Evolutionary conservation across 2,329 filamentous ascomycete species (phyloP).

Genomic region (Stagonosporopsis rhizophila): DNA sequence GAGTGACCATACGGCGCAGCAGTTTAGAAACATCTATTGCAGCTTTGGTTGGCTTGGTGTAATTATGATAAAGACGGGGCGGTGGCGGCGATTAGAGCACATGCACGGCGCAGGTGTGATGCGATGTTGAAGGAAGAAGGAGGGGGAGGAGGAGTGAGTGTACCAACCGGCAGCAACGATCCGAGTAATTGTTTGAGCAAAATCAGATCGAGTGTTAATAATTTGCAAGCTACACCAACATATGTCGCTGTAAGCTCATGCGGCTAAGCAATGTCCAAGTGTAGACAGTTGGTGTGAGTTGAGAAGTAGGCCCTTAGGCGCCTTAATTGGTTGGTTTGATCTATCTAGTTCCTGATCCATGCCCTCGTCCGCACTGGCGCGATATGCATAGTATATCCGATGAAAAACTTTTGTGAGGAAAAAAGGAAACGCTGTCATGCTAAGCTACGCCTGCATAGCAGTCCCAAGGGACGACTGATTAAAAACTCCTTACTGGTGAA

Average conservation of each 20-base stretch:
- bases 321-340: slow-evolving; percentile 3
- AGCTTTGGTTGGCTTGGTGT: slow-evolving; percentile 1
- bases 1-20: not conserved
- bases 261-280: not conserved
- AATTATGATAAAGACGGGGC: slow-evolving; percentile 5
- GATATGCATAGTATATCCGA: slow-evolving; percentile 14
- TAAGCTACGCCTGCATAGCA: slow-evolving; percentile 23
- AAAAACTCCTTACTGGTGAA: not conserved
- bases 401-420: slow-evolving; percentile 12
- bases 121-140: too few relatives aligned
- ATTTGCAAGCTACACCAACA: not conserved
- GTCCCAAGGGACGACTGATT: slow-evolving; percentile 10
- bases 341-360: slow-evolving; percentile 12
- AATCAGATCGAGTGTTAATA: too few relatives aligned
- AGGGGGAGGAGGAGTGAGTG: too few relatives aligned
- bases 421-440: slow-evolving; percentile 16
- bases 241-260: not conserved
- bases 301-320: not conserved
- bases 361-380: slow-evolving; percentile 21
- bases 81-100: too few relatives aligned
- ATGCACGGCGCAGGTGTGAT: too few relatives aligned
- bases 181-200: too few relatives aligned
- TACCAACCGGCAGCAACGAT: too few relatives aligned
- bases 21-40: slow-evolving; percentile 2
- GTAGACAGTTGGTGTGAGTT: not conserved